phyloP scores from a whole-genome alignment of 2,329 filamentous ascomycete genomes.

The Aspergillus quadricinctus region DNA sequence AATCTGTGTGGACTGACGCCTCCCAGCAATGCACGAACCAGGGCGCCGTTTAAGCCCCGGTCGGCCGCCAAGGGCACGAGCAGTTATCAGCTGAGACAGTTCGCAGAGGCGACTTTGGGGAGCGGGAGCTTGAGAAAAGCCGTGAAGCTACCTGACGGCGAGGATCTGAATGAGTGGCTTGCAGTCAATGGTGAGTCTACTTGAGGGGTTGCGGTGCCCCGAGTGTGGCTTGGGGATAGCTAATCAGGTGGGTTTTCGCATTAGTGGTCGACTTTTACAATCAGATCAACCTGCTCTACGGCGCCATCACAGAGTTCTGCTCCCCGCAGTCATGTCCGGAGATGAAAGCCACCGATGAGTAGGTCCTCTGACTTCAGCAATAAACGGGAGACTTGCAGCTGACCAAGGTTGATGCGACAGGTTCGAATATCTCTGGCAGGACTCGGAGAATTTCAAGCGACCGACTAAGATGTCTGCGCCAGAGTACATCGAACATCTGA shows the following conservation, averaged over 20 bases:
- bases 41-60: constrained; percentile 87
- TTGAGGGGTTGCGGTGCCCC: background rate
- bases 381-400: background rate
- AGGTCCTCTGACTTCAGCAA: constrained; percentile 29
- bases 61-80: constrained; percentile 79
- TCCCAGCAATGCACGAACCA: constrained; percentile 75
- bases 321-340: constrained; percentile 95
- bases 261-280: constrained; percentile 99
- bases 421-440: constrained; percentile 99
- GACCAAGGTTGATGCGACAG: constrained; percentile 40
- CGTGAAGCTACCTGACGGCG: constrained; percentile 92
- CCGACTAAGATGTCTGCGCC: constrained; percentile 98
- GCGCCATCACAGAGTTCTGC: constrained; percentile 98
- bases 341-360: constrained; percentile 99
- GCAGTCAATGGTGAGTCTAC: constrained; percentile 80
- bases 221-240: background rate
- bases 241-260: background rate
- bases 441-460: constrained; percentile 86
- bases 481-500: constrained; percentile 95
- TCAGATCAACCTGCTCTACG: constrained; percentile 98
- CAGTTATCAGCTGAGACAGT: constrained; percentile 92
- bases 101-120: constrained; percentile 93
- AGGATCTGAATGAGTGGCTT: constrained; percentile 97
- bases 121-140: constrained; percentile 93
- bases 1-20: constrained; percentile 38